These are phyloP conservation scores for Penicillium sp. DNA, from an alignment of 2,329 filamentous ascomycete genomes.

Conservation along the genomic window DNA sequence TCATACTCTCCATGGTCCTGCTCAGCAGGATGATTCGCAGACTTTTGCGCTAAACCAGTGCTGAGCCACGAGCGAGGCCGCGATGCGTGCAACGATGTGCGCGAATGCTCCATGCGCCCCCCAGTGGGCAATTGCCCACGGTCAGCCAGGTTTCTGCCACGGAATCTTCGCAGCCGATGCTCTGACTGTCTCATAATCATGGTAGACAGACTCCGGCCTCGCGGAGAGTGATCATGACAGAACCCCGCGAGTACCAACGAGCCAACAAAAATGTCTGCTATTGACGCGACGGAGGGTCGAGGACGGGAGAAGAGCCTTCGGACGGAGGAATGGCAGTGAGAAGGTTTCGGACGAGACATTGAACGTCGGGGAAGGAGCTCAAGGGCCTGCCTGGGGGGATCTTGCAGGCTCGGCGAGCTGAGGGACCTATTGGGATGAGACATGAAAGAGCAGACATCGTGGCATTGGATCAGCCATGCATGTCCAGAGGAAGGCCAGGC, in stretches of 20 bases:
- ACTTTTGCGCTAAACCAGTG: slow-evolving; percentile 22
- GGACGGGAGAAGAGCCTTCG: slow-evolving; percentile 27
- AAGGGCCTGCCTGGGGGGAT: slow-evolving; percentile 45
- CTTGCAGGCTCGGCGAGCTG: slow-evolving; percentile 48
- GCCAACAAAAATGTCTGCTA: slow-evolving; percentile 52
- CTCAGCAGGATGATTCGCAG: slow-evolving; percentile 18
- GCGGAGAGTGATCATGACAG: slow-evolving; percentile 47
- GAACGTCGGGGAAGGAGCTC: slow-evolving; percentile 22
- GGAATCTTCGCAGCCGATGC: slow-evolving; percentile 18
- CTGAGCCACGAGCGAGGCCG: slow-evolving; percentile 28
- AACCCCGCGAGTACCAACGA: slow-evolving; percentile 51
- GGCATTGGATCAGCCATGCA: slow-evolving; percentile 41
- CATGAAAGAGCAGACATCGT: slow-evolving; percentile 62
- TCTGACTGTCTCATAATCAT: slow-evolving; percentile 17
- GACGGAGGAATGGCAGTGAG: slow-evolving; percentile 24
- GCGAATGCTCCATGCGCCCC: slow-evolving; percentile 18
- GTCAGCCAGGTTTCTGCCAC: slow-evolving; percentile 13
- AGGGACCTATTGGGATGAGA: slow-evolving; percentile 55
- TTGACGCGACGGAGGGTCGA: slow-evolving; percentile 31
- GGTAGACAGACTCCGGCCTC: slow-evolving; percentile 28
- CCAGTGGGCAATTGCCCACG: slow-evolving; percentile 16
- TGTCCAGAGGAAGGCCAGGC: slow-evolving; percentile 26
- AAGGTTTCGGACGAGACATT: slow-evolving; percentile 29
- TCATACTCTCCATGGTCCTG: slow-evolving; percentile 7
- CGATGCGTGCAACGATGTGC: slow-evolving; percentile 18